Conservation (phyloP, 306 rosid species). For the Dicorynia guianensis region DNA sequence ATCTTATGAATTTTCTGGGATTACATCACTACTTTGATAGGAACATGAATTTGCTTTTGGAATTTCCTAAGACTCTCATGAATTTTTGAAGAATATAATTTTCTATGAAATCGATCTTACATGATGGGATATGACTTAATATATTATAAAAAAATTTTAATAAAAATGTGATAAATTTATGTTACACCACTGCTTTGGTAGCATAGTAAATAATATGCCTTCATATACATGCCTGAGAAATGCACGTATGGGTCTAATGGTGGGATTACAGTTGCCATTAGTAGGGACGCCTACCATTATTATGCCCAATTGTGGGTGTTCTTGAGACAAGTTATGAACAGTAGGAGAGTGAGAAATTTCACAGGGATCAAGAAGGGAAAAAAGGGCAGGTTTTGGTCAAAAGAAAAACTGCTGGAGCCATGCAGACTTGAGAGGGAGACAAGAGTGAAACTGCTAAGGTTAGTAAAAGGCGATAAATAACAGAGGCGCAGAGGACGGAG, state of each 20-base stretch:
- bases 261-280: slow-evolving; percentile 31
- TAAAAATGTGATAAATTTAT: no score
- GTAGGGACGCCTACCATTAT: slow-evolving; percentile 48
- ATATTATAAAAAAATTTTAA: no score
- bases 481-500: slow-evolving; percentile 47
- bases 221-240: slow-evolving; percentile 47
- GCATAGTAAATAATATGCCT: no score
- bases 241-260: slow-evolving; percentile 49
- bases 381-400: slow-evolving; percentile 53
- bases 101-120: no score
- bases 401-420: slow-evolving; percentile 60
- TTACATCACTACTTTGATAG: no score
- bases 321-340: slow-evolving; percentile 32
- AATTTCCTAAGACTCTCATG: no score
- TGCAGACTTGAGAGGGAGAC: slow-evolving; percentile 45
- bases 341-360: slow-evolving; percentile 21
- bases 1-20: no score
- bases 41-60: no score
- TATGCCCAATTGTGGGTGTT: background rate
- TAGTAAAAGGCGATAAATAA: slow-evolving; percentile 32
- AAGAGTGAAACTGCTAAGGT: slow-evolving; percentile 45
- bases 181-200: no score
- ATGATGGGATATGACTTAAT: no score
- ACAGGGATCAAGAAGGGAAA: slow-evolving; percentile 35
- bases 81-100: no score